Base-by-base conservation (phyloP, 345 rosid genomes). In the Eutrema yunnanense region DNA sequence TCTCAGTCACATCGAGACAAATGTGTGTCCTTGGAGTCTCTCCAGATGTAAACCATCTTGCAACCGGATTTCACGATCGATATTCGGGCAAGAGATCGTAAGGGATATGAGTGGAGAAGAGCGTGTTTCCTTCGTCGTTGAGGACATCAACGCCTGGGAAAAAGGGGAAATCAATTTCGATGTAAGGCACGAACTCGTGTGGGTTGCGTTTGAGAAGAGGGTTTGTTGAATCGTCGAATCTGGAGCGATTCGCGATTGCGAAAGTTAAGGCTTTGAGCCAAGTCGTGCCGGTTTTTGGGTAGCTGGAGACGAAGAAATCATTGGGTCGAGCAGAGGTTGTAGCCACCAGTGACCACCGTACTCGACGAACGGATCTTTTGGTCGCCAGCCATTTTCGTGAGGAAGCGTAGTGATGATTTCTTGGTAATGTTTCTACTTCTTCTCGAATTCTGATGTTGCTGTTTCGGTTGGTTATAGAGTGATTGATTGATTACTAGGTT, bases 241-340 rank as follows among this genome's bases (percentile, higher is more conserved):
- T 38, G n/a, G 65, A 46, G 11, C 79, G 79, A 6, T 80, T 60
- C 0, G 32, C 65, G 55, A 80, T 80, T 2, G 73, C 77, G 34
- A 51, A 80, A 19, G 77, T 75, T 9, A 80, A 3, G 33, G 82
- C 80, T 13, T 75, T 75, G 38, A 79, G 82, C 80, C 82, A 79
- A 26, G 82, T 79, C 2, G 77, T 79, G 13, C 80, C 82, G 3
- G 77, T 71, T 66, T 79, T 79, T 0, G 82, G 80, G 69, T 70
- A 66, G 73, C 76, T 79, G 36, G 77, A 79, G 44, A 75, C 65
- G 70, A 75, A 56, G 76, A 74, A 42, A 42, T 79, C 76, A 4
- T 6, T 66, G 33, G 74, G 62, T 29, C 69, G 71, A 5, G 82
- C 77, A 59, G 63, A 48, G 62, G 29, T 12, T 72, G 69, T 38